These are phyloP conservation scores for Fusarium paranaense DNA, from an alignment of 2,329 filamentous ascomycete species.

Conservation along the genomic window DNA sequence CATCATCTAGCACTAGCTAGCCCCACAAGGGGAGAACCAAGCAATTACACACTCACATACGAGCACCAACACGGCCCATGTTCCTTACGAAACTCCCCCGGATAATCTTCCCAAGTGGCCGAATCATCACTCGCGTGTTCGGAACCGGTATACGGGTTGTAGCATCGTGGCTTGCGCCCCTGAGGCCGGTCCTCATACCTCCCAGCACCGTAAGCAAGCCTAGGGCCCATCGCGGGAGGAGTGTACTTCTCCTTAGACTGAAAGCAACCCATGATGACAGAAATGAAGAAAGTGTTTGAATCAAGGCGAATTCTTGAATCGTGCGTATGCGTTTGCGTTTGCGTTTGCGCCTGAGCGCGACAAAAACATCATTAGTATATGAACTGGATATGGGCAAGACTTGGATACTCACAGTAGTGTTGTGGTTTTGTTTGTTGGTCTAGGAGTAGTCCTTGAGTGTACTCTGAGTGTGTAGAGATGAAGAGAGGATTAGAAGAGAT, in stretches of 20 bases:
- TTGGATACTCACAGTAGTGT: not conserved
- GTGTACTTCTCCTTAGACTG: not conserved
- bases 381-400: not conserved
- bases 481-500: not conserved
- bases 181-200: not conserved
- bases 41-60: too few relatives aligned
- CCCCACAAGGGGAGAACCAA: too few relatives aligned
- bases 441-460: not conserved
- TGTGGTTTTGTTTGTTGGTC: not conserved
- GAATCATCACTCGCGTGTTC: not conserved
- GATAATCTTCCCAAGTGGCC: constrained; percentile 8
- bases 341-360: too few relatives aligned
- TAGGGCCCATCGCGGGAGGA: not conserved
- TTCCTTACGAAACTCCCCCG: not conserved
- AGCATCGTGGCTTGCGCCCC: not conserved
- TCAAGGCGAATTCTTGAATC: too few relatives aligned
- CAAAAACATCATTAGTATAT: not conserved
- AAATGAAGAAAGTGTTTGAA: not conserved
- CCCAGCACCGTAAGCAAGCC: not conserved
- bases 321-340: too few relatives aligned
- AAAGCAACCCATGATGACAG: not conserved
- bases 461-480: not conserved
- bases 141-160: not conserved
- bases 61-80: too few relatives aligned
- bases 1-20: too few relatives aligned